Percentiles rank a stretch among this genome's conserved stretches.
Evolutionary conservation across 2,329 filamentous ascomycete species (phyloP).

Genomic region (Fusarium tricinctum): DNA sequence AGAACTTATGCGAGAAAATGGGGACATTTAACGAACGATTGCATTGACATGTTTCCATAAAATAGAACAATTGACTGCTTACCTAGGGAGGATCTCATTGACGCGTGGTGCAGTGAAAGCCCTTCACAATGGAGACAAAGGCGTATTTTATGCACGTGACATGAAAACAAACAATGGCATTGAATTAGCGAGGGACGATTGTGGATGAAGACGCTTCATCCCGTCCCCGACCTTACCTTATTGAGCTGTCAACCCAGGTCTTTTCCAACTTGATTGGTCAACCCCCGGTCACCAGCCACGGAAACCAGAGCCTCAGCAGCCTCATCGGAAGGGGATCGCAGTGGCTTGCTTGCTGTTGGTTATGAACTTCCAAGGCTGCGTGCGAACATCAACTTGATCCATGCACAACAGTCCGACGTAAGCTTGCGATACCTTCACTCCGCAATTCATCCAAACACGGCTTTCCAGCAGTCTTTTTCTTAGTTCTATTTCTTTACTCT

Average conservation of each 20-base stretch:
- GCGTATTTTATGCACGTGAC: slow-evolving; percentile 25
- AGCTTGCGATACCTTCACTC: slow-evolving; percentile 38
- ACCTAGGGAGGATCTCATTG: background rate
- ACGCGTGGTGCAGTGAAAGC: background rate
- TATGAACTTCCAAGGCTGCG: slow-evolving; percentile 19
- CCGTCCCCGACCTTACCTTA: slow-evolving; percentile 26
- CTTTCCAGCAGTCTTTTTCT: background rate
- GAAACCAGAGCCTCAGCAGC: slow-evolving; percentile 46
- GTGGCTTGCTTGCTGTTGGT: slow-evolving; percentile 37
- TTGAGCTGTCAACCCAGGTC: background rate
- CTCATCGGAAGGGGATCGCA: slow-evolving; percentile 41
- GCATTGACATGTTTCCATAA: background rate
- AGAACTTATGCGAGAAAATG: background rate
- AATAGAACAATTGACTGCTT: background rate
- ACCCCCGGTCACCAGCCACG: slow-evolving; percentile 43
- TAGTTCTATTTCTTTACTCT: background rate
- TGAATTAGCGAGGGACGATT: background rate
- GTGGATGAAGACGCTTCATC: slow-evolving; percentile 38
- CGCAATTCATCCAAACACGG: background rate
- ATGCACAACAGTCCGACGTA: slow-evolving; percentile 31
- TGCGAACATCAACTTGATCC: slow-evolving; percentile 32
- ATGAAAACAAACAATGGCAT: slow-evolving; percentile 1
- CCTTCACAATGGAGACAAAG: background rate
- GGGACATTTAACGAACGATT: background rate
- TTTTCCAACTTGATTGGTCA: slow-evolving; percentile 26